Conservation (phyloP, 768 basidiomycete species). For the Baorangia bicolor region DNA sequence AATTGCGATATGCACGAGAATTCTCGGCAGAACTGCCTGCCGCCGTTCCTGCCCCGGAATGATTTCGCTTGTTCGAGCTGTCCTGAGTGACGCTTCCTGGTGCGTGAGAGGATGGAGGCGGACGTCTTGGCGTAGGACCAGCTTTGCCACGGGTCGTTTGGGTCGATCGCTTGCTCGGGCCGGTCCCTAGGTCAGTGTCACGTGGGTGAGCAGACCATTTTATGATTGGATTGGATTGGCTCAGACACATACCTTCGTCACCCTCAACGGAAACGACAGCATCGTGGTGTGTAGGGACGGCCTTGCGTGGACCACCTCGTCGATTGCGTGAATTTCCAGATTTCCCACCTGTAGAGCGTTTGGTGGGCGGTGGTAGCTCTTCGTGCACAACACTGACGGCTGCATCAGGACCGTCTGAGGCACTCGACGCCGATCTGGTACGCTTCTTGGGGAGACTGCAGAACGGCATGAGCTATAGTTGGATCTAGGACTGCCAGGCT, state of each 20-base stretch:
- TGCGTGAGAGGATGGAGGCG: constrained; percentile 31
- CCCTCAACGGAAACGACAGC: constrained; percentile 41
- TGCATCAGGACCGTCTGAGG: constrained; percentile 55
- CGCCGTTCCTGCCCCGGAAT: constrained; percentile 36
- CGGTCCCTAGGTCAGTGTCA: constrained; percentile 38
- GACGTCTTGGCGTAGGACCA: constrained; percentile 31
- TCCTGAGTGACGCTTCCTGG: constrained; percentile 40
- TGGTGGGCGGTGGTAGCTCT: constrained; percentile 40
- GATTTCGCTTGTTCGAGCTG: constrained; percentile 49
- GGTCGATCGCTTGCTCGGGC: constrained; percentile 35
- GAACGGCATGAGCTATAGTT: constrained; percentile 9
- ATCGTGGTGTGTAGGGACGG: constrained; percentile 22
- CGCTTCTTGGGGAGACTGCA: constrained; percentile 62
- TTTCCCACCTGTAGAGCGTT: constrained; percentile 27
- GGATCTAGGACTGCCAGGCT: neutral
- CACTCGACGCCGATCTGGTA: constrained; percentile 71
- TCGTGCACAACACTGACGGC: constrained; percentile 38
- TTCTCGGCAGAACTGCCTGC: constrained; percentile 43
- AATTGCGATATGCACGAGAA: constrained; percentile 71
- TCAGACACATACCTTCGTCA: constrained; percentile 57
- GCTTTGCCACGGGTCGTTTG: constrained; percentile 41
- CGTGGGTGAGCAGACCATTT: constrained; percentile 31
- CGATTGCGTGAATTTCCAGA: constrained; percentile 30
- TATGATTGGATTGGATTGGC: constrained; percentile 7
- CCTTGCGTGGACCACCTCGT: constrained; percentile 32